Conservation (phyloP, 2,329 filamentous ascomycete genomes). For the Aspergillus nomiae region DNA sequence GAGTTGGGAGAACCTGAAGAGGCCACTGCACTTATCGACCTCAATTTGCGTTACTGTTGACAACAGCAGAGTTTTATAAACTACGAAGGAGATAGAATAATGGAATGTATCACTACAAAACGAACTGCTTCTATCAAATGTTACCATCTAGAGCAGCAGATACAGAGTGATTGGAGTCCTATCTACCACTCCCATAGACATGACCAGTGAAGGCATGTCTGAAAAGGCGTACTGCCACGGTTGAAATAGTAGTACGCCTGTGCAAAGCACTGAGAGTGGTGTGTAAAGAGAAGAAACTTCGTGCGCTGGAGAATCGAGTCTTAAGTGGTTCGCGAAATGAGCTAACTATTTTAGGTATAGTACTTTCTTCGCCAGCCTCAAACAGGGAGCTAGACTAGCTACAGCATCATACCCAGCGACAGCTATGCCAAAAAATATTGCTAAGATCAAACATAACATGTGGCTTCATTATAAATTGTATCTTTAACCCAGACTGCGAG, state of each 20-base stretch:
- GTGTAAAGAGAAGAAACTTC: conserved; percentile 25
- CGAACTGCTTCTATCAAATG: conserved; percentile 79
- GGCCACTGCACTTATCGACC: background rate
- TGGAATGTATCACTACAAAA: conserved; percentile 68
- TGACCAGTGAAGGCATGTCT: conserved; percentile 41
- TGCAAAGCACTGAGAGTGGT: conserved; percentile 46
- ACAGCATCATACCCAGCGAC: background rate
- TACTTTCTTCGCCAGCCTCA: background rate
- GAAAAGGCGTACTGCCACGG: conserved; percentile 34
- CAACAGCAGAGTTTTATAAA: conserved; percentile 1
- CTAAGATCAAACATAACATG: background rate
- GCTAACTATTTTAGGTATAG: conserved; percentile 27
- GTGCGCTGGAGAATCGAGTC: conserved; percentile 20
- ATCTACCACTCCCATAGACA: conserved; percentile 63
- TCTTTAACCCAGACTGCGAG: background rate
- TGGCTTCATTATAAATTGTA: background rate
- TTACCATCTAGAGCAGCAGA: conserved; percentile 78
- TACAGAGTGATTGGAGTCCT: conserved; percentile 68
- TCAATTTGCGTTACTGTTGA: background rate
- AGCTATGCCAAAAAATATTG: background rate
- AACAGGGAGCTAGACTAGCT: background rate
- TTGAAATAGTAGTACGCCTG: conserved; percentile 35
- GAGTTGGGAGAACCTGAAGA: background rate
- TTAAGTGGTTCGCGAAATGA: conserved; percentile 18
- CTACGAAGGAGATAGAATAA: conserved; percentile 19